Evolutionary conservation across 257 asterid genomes (phyloP).

Genomic region (Datura wrightii): DNA sequence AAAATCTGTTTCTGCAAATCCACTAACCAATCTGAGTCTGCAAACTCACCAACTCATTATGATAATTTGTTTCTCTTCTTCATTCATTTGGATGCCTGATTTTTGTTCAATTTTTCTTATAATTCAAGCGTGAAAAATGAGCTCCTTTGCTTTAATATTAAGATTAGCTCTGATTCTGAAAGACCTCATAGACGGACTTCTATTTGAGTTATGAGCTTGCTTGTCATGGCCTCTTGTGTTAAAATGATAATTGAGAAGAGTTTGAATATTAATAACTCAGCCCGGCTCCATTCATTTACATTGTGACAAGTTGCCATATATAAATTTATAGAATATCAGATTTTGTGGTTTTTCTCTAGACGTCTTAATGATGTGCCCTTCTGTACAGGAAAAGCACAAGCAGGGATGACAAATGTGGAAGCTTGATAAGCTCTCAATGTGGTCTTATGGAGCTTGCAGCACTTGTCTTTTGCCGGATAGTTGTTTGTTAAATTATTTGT

Average conservation of each 20-base stretch:
- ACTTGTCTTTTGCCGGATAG: slow-evolving; percentile 83
- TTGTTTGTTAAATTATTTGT: slow-evolving; percentile 7
- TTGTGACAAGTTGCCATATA: slow-evolving; percentile 1
- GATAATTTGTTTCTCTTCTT: neutral
- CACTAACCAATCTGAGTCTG: neutral
- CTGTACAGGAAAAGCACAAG: slow-evolving; percentile 62
- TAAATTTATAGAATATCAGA: neutral
- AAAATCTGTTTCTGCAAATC: slow-evolving; percentile 19
- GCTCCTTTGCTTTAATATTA: neutral
- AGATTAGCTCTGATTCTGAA: neutral
- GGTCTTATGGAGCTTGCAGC: slow-evolving; percentile 81
- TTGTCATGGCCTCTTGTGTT: slow-evolving; percentile 10
- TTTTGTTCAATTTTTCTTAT: slow-evolving; percentile 13
- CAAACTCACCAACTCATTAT: slow-evolving; percentile 19
- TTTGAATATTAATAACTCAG: neutral
- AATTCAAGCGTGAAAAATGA: neutral
- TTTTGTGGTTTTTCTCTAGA: neutral
- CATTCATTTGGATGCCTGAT: slow-evolving; percentile 7
- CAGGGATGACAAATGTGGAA: slow-evolving; percentile 76
- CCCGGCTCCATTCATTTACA: slow-evolving; percentile 14
- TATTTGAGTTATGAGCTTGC: slow-evolving; percentile 18
- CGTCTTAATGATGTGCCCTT: neutral
- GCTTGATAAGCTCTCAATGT: slow-evolving; percentile 71
- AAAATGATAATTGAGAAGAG: slow-evolving; percentile 16
- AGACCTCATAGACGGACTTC: slow-evolving; percentile 17